phyloP scores from a whole-genome alignment of 2,329 filamentous ascomycete genomes.

The Sordariomycetes sp. region DNA sequence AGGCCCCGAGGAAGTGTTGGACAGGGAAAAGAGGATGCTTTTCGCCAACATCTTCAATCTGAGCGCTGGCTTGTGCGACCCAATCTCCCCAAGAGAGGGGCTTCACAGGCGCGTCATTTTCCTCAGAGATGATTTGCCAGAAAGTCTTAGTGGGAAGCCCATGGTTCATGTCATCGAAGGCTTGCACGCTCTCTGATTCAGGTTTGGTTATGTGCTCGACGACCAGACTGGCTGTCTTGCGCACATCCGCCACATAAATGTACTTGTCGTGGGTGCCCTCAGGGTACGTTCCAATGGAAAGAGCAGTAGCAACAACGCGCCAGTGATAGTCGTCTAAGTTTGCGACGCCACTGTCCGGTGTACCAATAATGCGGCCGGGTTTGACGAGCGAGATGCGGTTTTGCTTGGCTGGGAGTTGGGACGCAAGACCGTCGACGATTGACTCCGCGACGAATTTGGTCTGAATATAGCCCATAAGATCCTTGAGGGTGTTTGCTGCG shows the following conservation, averaged over 20 bases:
- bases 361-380: conserved; percentile 12
- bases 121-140: conserved; percentile 9
- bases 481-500: background rate
- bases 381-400: conserved; percentile 10
- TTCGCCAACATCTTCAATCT: conserved; percentile 6
- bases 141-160: no score
- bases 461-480: conserved; percentile 10
- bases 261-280: conserved; percentile 6
- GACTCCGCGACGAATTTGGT: conserved; percentile 13
- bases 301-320: conserved; percentile 8
- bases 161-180: no score
- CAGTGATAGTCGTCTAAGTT: conserved; percentile 14
- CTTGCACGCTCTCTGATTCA: no score
- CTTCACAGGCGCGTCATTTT: conserved; percentile 6
- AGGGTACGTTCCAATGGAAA: conserved; percentile 7
- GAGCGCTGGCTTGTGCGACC: conserved; percentile 4
- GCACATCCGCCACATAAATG: conserved; percentile 8
- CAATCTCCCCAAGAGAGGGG: conserved; percentile 8
- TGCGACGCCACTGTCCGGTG: conserved; percentile 5
- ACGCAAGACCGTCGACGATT: conserved; percentile 6
- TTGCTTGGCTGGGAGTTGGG: background rate
- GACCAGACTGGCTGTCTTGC: conserved; percentile 6
- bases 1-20: conserved; percentile 12
- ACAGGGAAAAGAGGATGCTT: conserved; percentile 14
- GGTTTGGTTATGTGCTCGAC: no score